Evolutionary conservation across 2,329 filamentous ascomycete genomes (phyloP).

Genomic region (Escovopsis sp.): DNA sequence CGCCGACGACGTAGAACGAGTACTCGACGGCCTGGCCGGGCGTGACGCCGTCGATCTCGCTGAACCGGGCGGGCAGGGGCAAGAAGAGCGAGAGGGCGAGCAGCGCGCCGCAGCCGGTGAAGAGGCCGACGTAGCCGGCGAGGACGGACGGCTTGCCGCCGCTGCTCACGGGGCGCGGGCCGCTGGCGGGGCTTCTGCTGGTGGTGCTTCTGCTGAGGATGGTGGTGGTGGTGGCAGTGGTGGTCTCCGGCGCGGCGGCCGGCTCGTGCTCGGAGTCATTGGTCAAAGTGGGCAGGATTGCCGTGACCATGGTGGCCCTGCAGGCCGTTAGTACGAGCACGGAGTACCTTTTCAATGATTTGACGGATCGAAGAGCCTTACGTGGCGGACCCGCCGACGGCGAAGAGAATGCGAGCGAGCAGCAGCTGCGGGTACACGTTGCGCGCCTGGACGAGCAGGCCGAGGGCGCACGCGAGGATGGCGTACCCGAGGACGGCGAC

Average conservation of each 20-base stretch:
- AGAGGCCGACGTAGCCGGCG: slow-evolving; percentile 80
- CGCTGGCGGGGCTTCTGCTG: slow-evolving; percentile 10
- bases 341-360: background rate
- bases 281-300: slow-evolving; percentile 64
- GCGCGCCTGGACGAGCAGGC: slow-evolving; percentile 68
- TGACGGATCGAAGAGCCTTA: slow-evolving; percentile 26
- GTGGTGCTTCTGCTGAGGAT: slow-evolving; percentile 14
- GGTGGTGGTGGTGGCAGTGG: slow-evolving; percentile 12
- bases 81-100: slow-evolving; percentile 72
- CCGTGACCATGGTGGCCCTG: slow-evolving; percentile 88
- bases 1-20: slow-evolving; percentile 78
- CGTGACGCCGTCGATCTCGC: slow-evolving; percentile 53
- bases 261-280: slow-evolving; percentile 54
- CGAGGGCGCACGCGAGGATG: slow-evolving; percentile 63
- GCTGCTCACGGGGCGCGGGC: slow-evolving; percentile 11
- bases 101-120: slow-evolving; percentile 83
- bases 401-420: slow-evolving; percentile 74
- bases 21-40: slow-evolving; percentile 61
- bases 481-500: slow-evolving; percentile 65
- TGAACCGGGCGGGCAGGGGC: slow-evolving; percentile 70
- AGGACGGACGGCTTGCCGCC: slow-evolving; percentile 43
- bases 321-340: background rate
- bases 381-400: slow-evolving; percentile 79
- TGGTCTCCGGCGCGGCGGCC: slow-evolving; percentile 58
- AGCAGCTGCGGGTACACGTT: slow-evolving; percentile 84